These are phyloP conservation scores for Capsella bursapastoris DNA, from an alignment of 345 rosid genomes.

Conservation along the genomic window DNA sequence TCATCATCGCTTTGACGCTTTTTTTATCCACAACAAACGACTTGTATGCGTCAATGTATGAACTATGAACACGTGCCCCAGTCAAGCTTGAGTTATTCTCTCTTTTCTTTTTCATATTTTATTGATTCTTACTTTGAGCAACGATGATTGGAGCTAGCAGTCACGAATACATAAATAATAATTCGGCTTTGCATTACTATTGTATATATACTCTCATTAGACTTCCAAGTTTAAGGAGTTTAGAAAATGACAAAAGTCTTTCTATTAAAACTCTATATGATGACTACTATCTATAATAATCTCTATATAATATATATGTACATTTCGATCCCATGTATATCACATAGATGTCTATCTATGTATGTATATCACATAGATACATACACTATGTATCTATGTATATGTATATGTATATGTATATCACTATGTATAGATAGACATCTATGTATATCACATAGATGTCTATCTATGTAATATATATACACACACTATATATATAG, in stretches of 20 bases:
- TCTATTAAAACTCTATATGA: too few species aligned
- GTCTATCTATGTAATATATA: not conserved
- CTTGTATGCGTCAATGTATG: slow-evolving; percentile 19
- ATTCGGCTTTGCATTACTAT: slow-evolving; percentile 2
- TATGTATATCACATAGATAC: not conserved
- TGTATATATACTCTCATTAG: not conserved
- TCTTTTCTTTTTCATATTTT: not conserved
- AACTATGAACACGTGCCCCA: slow-evolving; percentile 44
- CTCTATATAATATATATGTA: not conserved
- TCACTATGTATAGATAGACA: too few species aligned
- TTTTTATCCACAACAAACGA: slow-evolving; percentile 31
- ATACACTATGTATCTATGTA: too few species aligned
- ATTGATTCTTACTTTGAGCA: slow-evolving; percentile 8
- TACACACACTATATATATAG: not conserved
- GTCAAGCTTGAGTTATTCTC: not conserved
- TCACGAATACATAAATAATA: not conserved
- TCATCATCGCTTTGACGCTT: slow-evolving; percentile 25
- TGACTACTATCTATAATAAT: too few species aligned
- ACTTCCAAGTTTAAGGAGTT: not conserved
- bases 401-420: too few species aligned
- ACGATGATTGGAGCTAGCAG: not conserved
- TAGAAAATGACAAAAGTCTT: not conserved
- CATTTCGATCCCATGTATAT: not conserved
- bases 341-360: not conserved
- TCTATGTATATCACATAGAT: not conserved